These are phyloP conservation scores for Quercus suber DNA, from an alignment of 306 rosid species.

Conservation along the genomic window DNA sequence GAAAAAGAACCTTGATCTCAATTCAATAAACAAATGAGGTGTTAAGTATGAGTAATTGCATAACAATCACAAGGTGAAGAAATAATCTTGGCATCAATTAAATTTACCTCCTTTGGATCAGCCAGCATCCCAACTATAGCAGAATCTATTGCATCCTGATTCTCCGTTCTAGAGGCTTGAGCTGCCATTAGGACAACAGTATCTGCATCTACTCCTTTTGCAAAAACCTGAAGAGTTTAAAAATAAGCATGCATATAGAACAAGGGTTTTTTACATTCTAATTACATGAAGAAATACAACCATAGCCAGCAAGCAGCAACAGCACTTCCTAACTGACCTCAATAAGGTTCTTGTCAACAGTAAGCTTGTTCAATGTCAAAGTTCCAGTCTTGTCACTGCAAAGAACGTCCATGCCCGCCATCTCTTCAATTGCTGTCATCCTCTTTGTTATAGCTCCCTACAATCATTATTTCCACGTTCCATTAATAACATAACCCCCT, in stretches of 20 bases:
- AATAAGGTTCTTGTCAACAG: constrained; percentile 85
- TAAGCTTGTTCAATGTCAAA: constrained; percentile 81
- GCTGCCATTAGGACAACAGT: constrained; percentile 97
- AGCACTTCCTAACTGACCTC: constrained; percentile 56
- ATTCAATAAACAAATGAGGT: neutral
- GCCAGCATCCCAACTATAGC: constrained; percentile 98
- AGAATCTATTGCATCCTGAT: constrained; percentile 94
- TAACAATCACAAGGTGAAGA: neutral
- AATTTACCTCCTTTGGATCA: constrained; percentile 92
- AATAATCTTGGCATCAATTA: neutral
- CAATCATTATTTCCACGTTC: constrained; percentile 26
- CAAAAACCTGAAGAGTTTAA: constrained; percentile 57
- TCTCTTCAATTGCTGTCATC: constrained; percentile 99
- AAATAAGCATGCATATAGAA: constrained; percentile 20
- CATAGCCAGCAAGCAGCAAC: constrained; percentile 10
- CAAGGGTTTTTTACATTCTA: neutral
- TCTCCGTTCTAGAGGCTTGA: constrained; percentile 88
- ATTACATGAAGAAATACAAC: neutral
- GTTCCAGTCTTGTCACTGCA: constrained; percentile 99
- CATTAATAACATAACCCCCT: constrained; percentile 1
- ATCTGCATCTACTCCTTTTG: constrained; percentile 90
- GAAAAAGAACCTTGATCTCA: neutral
- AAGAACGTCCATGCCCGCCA: constrained; percentile 99
- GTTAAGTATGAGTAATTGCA: neutral
- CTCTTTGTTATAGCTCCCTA: constrained; percentile 99